Evolutionary conservation across 495 filamentous ascomycete genomes (phyloP), one percentile per base, ranked within the genome.

Genomic region (Achaetomiella virescens): DNA sequence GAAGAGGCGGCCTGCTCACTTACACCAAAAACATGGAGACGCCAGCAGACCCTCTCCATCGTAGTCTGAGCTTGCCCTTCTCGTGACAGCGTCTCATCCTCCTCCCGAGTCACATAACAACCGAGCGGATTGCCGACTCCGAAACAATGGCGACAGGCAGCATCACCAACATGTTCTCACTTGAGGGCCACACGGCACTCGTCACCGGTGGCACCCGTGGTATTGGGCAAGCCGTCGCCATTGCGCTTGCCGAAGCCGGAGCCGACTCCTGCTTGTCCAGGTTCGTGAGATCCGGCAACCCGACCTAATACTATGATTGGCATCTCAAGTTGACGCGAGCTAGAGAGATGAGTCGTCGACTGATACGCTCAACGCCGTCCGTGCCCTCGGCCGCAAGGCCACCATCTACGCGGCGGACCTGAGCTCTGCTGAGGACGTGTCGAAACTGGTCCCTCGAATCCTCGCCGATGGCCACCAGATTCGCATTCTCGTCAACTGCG

Each of bases 161-260:
- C 27, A 37, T 22, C 15, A 45, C 60, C 48, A 31, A 37, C 48
- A 63, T 81, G 55, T 84, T 84, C 61, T 75, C 80, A 36, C 76
- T 84, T 46, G 66, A 74, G 48, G 83, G 82, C 54, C 81, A 89
- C 65, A 95, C 87, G 9, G 91, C 91, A 33, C 70, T 96, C 44
- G 76, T 96, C 31, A 97, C 91, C 0, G 91, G 91, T 25, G 89
- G 89, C 48, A 93, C 90, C 15, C 76, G 91, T 49, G 91, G 91
- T 21, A 95, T 97, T 48, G 91, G 91, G 15, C 83, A 88, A 66
- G 80, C 88, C 11, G 91, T 95, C 73, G 87, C 88, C 40, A 66
- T 95, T 55, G 89, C 84, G 3, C 69, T 91, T 11, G 89, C 90
- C 33, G 88, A 93, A 72, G 88, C 87, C 48, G 90, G 90, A 40